Evolutionary conservation across 108 stramenopile genomes (phyloP).

Genomic region (Chaetoceros muelleri): DNA sequence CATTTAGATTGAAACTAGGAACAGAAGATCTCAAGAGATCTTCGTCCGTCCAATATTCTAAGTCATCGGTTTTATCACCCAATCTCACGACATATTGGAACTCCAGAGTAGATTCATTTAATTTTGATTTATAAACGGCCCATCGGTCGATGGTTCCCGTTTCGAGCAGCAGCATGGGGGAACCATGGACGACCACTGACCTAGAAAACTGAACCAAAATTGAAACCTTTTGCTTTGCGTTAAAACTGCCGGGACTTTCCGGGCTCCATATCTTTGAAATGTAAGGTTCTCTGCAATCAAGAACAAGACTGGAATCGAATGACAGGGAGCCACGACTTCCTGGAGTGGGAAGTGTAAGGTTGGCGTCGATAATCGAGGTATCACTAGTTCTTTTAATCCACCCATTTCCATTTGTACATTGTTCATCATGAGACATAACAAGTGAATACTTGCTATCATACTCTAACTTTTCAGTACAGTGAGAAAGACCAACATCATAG

Average conservation of each 20-base stretch:
- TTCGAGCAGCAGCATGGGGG: conserved; percentile 29
- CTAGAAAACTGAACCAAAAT: conserved; percentile 35
- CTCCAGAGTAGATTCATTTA: conserved; percentile 16
- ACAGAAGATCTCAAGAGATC: conserved; percentile 18
- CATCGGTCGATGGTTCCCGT: conserved; percentile 29
- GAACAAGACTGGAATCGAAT: conserved; percentile 19
- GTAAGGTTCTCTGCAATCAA: conserved; percentile 36
- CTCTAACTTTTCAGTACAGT: conserved; percentile 20
- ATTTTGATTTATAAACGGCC: conserved; percentile 29
- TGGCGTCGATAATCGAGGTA: conserved; percentile 24
- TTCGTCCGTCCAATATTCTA: conserved; percentile 47
- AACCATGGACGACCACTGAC: conserved; percentile 31
- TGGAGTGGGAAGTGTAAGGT: conserved; percentile 22
- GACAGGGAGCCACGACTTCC: conserved; percentile 28
- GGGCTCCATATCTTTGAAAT: conserved; percentile 19
- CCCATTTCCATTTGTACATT: conserved; percentile 4
- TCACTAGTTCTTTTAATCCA: conserved; percentile 24
- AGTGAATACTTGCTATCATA: conserved; percentile 28
- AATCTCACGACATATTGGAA: conserved; percentile 41
- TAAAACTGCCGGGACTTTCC: conserved; percentile 13
- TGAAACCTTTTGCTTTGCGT: conserved; percentile 16
- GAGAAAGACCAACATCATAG: conserved; percentile 21
- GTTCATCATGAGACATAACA: conserved; percentile 14
- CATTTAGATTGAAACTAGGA: conserved; percentile 20
- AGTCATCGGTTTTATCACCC: conserved; percentile 27